Conservation (phyloP, 2,329 filamentous ascomycete species). For the Clonostachys rhizophaga region DNA sequence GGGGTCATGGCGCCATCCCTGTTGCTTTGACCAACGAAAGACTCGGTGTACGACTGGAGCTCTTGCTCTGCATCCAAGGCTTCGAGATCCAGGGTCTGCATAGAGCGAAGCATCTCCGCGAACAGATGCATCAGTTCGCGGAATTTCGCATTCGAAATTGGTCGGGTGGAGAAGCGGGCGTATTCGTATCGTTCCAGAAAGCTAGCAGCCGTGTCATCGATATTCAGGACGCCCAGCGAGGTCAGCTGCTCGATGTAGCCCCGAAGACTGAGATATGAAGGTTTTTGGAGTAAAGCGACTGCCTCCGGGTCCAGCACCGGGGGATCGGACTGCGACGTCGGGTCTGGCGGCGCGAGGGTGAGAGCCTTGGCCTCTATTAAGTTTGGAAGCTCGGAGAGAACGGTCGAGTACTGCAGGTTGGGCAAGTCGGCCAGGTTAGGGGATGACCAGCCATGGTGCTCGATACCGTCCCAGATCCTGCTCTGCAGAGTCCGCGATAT, state of each 20-base stretch:
- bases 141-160: constrained; percentile 68
- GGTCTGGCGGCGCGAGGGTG: constrained; percentile 66
- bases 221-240: constrained; percentile 54
- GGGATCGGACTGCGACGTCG: constrained; percentile 26
- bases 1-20: constrained; percentile 31
- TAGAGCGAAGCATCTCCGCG: constrained; percentile 71
- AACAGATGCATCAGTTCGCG: constrained; percentile 79
- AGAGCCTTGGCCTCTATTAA: constrained; percentile 90
- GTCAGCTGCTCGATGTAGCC: constrained; percentile 73
- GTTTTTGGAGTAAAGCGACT: constrained; percentile 67
- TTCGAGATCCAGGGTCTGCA: constrained; percentile 58
- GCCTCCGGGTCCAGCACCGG: constrained; percentile 60
- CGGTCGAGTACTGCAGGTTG: constrained; percentile 76
- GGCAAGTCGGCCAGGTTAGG: constrained; percentile 71
- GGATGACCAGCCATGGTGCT: constrained; percentile 85
- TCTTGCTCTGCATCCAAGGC: constrained; percentile 34
- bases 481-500: constrained; percentile 19
- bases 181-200: constrained; percentile 79
- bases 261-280: constrained; percentile 67
- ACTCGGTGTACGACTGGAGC: background rate
- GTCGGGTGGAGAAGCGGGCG: constrained; percentile 72
- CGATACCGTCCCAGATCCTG: constrained; percentile 68
- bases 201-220: constrained; percentile 37
- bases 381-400: constrained; percentile 80
- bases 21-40: constrained; percentile 8